A percentile compares a stretch with the other conserved stretches of the same genome.
Evolutionary conservation across 129 eudicot genomes (phyloP).

Genomic region (Scalesia atractyloides): DNA sequence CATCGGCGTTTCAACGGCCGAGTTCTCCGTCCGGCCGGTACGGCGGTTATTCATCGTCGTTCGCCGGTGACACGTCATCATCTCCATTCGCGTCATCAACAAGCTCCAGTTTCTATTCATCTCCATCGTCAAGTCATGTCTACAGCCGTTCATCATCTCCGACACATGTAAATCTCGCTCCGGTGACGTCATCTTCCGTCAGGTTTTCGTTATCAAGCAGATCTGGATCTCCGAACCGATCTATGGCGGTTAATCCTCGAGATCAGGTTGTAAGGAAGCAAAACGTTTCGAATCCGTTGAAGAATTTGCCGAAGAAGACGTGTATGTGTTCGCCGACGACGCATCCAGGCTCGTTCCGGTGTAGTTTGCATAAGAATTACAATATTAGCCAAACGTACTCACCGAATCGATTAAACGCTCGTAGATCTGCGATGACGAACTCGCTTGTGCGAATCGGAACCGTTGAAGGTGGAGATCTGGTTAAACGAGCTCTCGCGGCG

Average conservation of each 20-base stretch:
- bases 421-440: slow-evolving; percentile 96
- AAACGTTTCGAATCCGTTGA: slow-evolving; percentile 38
- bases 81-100: slow-evolving; percentile 60
- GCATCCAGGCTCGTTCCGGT: slow-evolving; percentile 94
- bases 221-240: slow-evolving; percentile 69
- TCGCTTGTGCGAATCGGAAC: slow-evolving; percentile 90
- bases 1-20: slow-evolving; percentile 40
- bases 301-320: slow-evolving; percentile 62
- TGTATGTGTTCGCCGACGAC: slow-evolving; percentile 95
- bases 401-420: slow-evolving; percentile 63
- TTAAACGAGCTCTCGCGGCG: slow-evolving; percentile 84
- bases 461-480: slow-evolving; percentile 93
- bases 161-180: slow-evolving; percentile 74
- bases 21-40: slow-evolving; percentile 43
- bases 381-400: slow-evolving; percentile 51
- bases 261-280: slow-evolving; percentile 61
- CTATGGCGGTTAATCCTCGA: slow-evolving; percentile 58
- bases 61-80: slow-evolving; percentile 8
- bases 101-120: slow-evolving; percentile 55
- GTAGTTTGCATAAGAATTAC: slow-evolving; percentile 69
- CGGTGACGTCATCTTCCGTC: slow-evolving; percentile 58
- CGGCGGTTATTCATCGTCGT: neutral
- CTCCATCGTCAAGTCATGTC: slow-evolving; percentile 45
- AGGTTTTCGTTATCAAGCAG: slow-evolving; percentile 62
- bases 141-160: slow-evolving; percentile 71